phyloP scores from a whole-genome alignment of 106 monocot genomes.

The Acorus gramineus region DNA sequence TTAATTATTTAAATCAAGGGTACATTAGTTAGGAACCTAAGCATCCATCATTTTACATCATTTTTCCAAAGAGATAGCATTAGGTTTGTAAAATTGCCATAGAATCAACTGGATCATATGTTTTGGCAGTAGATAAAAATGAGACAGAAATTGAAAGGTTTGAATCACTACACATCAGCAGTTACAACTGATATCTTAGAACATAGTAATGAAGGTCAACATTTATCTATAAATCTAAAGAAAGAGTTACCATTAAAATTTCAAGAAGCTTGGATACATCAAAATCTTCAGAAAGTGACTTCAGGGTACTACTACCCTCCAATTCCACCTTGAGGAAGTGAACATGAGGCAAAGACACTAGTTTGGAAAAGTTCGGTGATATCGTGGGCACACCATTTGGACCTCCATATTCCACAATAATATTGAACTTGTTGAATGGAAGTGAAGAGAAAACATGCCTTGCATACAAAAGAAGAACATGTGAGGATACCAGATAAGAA shows the following conservation, averaged over 20 bases:
- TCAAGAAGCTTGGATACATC: constrained; percentile 13
- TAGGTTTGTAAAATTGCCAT: too few relatives aligned
- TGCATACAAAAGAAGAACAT: constrained; percentile 4
- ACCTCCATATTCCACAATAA: constrained; percentile 73
- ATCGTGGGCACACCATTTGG: constrained; percentile 38
- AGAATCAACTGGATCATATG: too few relatives aligned
- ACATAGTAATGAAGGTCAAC: not conserved
- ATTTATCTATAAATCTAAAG: constrained; percentile 1
- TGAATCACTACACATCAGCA: too few relatives aligned
- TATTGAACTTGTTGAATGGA: constrained; percentile 49
- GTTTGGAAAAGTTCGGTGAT: constrained; percentile 22
- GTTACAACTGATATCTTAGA: too few relatives aligned
- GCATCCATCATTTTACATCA: too few relatives aligned
- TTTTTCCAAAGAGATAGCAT: too few relatives aligned
- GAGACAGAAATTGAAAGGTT: too few relatives aligned
- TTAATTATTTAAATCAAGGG: too few relatives aligned
- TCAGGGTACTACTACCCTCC: constrained; percentile 19
- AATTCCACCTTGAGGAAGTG: constrained; percentile 44
- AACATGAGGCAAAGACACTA: constrained; percentile 24
- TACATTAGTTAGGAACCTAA: too few relatives aligned
- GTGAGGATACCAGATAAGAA: too few relatives aligned
- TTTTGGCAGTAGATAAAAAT: too few relatives aligned
- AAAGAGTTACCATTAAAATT: constrained; percentile 25
- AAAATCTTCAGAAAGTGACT: constrained; percentile 42
- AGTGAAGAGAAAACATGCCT: constrained; percentile 46